Conservation (phyloP, 179 eudicot genomes). For the Spinacia oleracea region DNA sequence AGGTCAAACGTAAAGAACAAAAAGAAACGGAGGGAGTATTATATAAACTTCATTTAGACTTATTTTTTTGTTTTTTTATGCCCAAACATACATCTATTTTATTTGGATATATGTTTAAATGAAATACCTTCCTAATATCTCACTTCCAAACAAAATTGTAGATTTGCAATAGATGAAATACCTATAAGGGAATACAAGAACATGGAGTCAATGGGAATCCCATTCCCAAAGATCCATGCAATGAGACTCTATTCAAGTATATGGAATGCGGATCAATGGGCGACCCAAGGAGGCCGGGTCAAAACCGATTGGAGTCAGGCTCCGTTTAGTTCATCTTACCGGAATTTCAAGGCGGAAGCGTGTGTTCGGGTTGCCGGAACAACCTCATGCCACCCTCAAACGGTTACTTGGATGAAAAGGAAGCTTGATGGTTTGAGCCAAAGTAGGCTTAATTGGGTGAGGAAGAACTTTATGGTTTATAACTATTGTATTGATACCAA, state of each 20-base stretch:
- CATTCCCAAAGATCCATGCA: conserved; percentile 34
- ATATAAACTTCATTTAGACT: too few species aligned
- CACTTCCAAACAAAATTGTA: neutral
- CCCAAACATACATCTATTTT: neutral
- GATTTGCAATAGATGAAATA: conserved; percentile 37
- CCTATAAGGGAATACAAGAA: conserved; percentile 44
- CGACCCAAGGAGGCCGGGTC: conserved; percentile 41
- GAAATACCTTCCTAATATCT: neutral
- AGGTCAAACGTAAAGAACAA: too few species aligned
- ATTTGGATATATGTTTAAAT: neutral
- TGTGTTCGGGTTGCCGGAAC: conserved; percentile 23
- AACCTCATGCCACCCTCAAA: conserved; percentile 21
- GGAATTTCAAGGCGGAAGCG: conserved; percentile 36
- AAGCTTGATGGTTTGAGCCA: conserved; percentile 24
- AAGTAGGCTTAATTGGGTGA: conserved; percentile 30
- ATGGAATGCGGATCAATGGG: conserved; percentile 47
- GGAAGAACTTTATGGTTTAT: conserved; percentile 33
- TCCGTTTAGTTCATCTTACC: conserved; percentile 32
- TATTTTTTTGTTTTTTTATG: too few species aligned
- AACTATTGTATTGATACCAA: conserved; percentile 33
- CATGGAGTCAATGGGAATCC: conserved; percentile 33
- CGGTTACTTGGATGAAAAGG: conserved; percentile 16
- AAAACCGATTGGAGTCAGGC: conserved; percentile 37
- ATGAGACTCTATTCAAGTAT: conserved; percentile 39
- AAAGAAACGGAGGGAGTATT: too few species aligned